phyloP scores from a whole-genome alignment of 352 stramenopile genomes.

The Blastocystis sp. region DNA sequence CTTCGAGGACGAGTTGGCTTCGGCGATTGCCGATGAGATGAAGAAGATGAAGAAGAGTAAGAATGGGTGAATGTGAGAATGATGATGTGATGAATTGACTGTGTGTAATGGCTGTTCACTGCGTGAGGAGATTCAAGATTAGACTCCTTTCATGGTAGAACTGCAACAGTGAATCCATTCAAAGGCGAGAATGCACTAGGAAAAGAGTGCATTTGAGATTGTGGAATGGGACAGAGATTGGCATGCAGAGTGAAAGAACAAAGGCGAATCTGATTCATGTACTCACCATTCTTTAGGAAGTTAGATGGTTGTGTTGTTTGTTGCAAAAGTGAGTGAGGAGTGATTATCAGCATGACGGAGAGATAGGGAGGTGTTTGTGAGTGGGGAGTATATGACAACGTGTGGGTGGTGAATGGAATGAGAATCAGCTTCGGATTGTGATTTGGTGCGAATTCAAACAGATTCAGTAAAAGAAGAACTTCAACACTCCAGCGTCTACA shows the following conservation, averaged over 20 bases:
- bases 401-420: too few relatives aligned
- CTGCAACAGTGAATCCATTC: not conserved
- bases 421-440: too few relatives aligned
- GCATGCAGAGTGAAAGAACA: not conserved
- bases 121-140: not conserved
- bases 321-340: too few relatives aligned
- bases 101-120: not conserved
- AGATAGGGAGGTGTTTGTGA: too few relatives aligned
- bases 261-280: not conserved
- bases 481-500: too few relatives aligned
- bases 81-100: conserved; percentile 8
- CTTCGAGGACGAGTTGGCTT: conserved; percentile 61
- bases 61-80: not conserved
- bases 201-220: not conserved
- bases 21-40: conserved; percentile 63
- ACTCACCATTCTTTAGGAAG: not conserved
- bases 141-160: not conserved
- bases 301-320: not conserved
- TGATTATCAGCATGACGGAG: too few relatives aligned
- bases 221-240: not conserved
- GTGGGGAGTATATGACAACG: too few relatives aligned
- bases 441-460: too few relatives aligned
- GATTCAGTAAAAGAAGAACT: too few relatives aligned
- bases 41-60: conserved; percentile 69
- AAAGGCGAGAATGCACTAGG: not conserved